These are phyloP conservation scores for Ustilago vetiveriae DNA, from an alignment of 1,284 basidiomycete species.

Conservation along the genomic window DNA sequence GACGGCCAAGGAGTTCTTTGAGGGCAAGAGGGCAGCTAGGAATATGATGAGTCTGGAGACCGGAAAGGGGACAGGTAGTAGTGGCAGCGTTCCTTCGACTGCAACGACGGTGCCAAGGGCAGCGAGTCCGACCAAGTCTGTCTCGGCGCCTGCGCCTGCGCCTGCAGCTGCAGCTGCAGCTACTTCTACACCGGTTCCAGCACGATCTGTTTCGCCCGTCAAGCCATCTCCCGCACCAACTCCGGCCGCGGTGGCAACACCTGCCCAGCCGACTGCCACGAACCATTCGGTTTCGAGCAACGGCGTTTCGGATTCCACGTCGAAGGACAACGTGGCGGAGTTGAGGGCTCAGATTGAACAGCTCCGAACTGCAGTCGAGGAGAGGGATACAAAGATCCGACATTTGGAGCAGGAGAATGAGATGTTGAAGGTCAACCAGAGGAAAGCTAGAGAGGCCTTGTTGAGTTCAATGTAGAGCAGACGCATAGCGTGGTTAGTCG, in stretches of 20 bases:
- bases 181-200: slow-evolving; percentile 8
- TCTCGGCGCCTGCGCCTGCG: slow-evolving; percentile 19
- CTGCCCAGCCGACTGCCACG: slow-evolving; percentile 1
- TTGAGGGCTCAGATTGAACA: slow-evolving; percentile 34
- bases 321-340: slow-evolving; percentile 20
- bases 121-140: slow-evolving; percentile 13
- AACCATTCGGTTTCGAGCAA: slow-evolving; percentile 3
- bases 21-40: slow-evolving; percentile 71
- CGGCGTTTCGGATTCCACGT: not conserved
- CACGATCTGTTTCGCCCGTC: slow-evolving; percentile 22
- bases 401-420: slow-evolving; percentile 64
- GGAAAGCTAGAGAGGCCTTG: slow-evolving; percentile 41
- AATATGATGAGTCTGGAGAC: slow-evolving; percentile 74
- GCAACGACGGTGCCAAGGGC: slow-evolving; percentile 11
- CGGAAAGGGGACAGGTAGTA: slow-evolving; percentile 18
- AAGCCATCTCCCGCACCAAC: slow-evolving; percentile 12
- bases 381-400: slow-evolving; percentile 56
- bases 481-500: too few relatives aligned
- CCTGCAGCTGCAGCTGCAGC: slow-evolving; percentile 8
- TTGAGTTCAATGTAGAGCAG: slow-evolving; percentile 16
- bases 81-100: slow-evolving; percentile 16
- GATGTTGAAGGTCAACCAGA: slow-evolving; percentile 44
- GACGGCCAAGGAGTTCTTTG: slow-evolving; percentile 84
- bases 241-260: slow-evolving; percentile 4
- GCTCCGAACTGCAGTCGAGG: slow-evolving; percentile 46